Conservation (phyloP, 2,329 filamentous ascomycete genomes). For the Ophiosphaerella narmari region DNA sequence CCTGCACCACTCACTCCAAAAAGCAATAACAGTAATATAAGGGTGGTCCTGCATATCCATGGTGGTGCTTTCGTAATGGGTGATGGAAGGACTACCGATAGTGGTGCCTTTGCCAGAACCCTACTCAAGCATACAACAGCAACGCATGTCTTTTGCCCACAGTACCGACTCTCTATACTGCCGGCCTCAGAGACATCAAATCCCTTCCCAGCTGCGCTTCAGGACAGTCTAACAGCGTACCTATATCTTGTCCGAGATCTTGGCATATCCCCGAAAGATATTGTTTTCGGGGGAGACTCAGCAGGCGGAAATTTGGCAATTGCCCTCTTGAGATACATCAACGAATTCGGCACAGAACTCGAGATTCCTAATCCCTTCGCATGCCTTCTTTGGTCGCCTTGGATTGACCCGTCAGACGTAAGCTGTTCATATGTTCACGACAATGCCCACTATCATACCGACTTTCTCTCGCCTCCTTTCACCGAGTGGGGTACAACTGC, state of each 20-base stretch:
- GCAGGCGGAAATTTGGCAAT: constrained; percentile 56
- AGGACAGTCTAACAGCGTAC: constrained; percentile 55
- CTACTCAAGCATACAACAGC: constrained; percentile 45
- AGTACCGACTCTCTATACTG: constrained; percentile 55
- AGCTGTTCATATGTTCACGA: constrained; percentile 26
- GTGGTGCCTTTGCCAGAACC: constrained; percentile 35
- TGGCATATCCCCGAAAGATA: constrained; percentile 46
- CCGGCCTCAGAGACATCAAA: constrained; percentile 40
- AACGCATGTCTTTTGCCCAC: constrained; percentile 50
- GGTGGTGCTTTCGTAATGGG: constrained; percentile 56
- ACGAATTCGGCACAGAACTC: constrained; percentile 44
- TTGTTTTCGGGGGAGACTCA: constrained; percentile 56
- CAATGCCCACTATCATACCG: constrained; percentile 45
- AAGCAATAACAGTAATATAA: constrained; percentile 21
- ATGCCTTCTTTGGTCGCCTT: constrained; percentile 52
- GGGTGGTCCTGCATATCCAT: constrained; percentile 54
- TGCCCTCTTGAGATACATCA: constrained; percentile 53
- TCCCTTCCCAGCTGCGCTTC: constrained; percentile 58
- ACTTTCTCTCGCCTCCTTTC: constrained; percentile 49
- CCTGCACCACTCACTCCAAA: constrained; percentile 29
- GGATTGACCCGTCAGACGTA: constrained; percentile 45
- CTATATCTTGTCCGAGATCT: constrained; percentile 51
- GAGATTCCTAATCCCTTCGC: constrained; percentile 43
- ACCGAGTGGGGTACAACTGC: constrained; percentile 50
- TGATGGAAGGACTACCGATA: constrained; percentile 46